Evolutionary conservation across 768 basidiomycete species (phyloP), one percentile per base, ranked within the genome.

Genomic region (Lentinula sp.): DNA sequence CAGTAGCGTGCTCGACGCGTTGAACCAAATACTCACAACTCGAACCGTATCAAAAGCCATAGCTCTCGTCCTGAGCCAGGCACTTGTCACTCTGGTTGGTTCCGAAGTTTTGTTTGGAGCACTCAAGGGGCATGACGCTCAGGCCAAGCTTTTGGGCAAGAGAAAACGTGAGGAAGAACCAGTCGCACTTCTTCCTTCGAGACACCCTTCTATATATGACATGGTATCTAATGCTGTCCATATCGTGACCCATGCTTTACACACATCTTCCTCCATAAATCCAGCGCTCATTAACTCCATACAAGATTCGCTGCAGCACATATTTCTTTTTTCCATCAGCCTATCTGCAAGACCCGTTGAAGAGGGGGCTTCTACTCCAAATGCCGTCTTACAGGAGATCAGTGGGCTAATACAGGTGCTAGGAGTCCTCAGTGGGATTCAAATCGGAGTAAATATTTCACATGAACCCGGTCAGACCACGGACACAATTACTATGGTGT

Each of bases 321-420:
- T 91, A 9, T 91, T 91, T 69, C 76, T 91, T 32, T 93, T 92
- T 69, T 83, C 87, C 1, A 84, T 90, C 61, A 91, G 88, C 10
- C 88, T 86, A 39, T 84, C 85, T 11, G 72, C 82, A 5, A 71
- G 75, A 31, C 79, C 78, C 10, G 18, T 45, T 31, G 85, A 82
- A 34, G 74, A 72, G 50, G 80, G 80, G 53, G 82, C 80, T 74
- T 79, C 81, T 59, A 73, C 71, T 52, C 80, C 80, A 56, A 83
- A 80, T 74, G 80, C 81, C 60, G 75, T 78, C 0, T 73, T 92
- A 1, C 88, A 89, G 68, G 90, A 93, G 70, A 82, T 92, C 43
- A 83, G 85, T 46, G 88, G 88, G n/a, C 78, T 93, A 57, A 88
- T 92, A 60, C 90, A 92, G 66, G 88, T 91, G 64, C 80, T 93